Evolutionary conservation across 1,139 yeast genomes (phyloP).

Genomic region (Pichia sp.): DNA sequence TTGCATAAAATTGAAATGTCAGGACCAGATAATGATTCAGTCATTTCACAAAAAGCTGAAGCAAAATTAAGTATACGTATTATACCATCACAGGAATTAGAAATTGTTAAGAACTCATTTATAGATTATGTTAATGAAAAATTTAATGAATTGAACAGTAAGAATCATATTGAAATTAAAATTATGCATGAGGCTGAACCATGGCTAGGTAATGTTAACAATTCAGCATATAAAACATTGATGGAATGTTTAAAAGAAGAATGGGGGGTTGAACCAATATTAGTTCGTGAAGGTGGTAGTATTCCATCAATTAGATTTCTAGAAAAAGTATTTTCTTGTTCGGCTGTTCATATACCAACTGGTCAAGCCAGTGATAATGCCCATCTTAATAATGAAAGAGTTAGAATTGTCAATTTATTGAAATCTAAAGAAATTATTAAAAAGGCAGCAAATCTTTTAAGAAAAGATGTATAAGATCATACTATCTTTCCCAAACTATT

Average conservation of each 20-base stretch:
- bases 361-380: constrained; percentile 96
- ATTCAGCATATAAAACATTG: constrained; percentile 62
- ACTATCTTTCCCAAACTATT: too few species aligned
- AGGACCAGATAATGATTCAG: constrained; percentile 86
- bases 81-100: constrained; percentile 80
- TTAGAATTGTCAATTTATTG: constrained; percentile 70
- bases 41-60: constrained; percentile 75
- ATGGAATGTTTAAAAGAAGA: constrained; percentile 53
- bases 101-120: constrained; percentile 47
- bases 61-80: constrained; percentile 77
- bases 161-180: constrained; percentile 52
- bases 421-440: constrained; percentile 63
- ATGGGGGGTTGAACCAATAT: constrained; percentile 60
- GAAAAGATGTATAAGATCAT: not conserved
- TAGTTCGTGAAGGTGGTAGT: constrained; percentile 93
- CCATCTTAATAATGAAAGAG: constrained; percentile 80
- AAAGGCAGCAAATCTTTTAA: constrained; percentile 32
- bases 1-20: constrained; percentile 81
- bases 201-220: constrained; percentile 86
- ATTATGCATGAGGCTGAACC: constrained; percentile 87
- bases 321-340: constrained; percentile 76
- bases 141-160: constrained; percentile 46
- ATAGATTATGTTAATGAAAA: constrained; percentile 38
- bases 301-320: constrained; percentile 84
- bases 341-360: constrained; percentile 93